phyloP scores from a whole-genome alignment of 2,329 filamentous ascomycete species.

The Fusarium nisikadoi region DNA sequence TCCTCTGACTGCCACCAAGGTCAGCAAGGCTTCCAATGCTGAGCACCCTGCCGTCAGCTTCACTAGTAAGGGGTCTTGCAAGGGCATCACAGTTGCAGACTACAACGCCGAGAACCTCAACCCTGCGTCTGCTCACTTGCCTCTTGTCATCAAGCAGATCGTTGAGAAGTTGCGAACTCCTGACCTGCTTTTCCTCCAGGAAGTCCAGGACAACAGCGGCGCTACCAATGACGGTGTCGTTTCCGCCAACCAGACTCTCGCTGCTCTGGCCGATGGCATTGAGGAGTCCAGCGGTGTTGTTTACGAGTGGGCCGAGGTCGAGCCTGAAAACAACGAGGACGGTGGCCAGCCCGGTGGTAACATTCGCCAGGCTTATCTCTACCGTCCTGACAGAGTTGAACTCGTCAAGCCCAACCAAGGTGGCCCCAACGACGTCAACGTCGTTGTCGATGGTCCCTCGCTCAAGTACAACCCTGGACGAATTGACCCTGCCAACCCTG shows the following conservation, averaged over 20 bases:
- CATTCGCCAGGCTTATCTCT: slow-evolving; percentile 77
- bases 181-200: slow-evolving; percentile 75
- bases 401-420: slow-evolving; percentile 70
- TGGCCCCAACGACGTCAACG: slow-evolving; percentile 62
- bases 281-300: slow-evolving; percentile 57
- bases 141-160: slow-evolving; percentile 71
- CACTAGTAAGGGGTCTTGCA: slow-evolving; percentile 65
- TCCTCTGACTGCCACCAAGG: slow-evolving; percentile 66
- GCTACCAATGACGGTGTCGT: slow-evolving; percentile 67
- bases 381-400: slow-evolving; percentile 67
- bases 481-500: slow-evolving; percentile 70
- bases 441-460: slow-evolving; percentile 64
- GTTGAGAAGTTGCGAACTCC: slow-evolving; percentile 71
- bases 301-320: slow-evolving; percentile 70
- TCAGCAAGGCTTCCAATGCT: slow-evolving; percentile 57
- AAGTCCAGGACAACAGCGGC: slow-evolving; percentile 75
- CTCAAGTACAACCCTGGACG: slow-evolving; percentile 76
- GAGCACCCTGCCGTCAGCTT: slow-evolving; percentile 64
- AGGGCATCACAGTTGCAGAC: slow-evolving; percentile 69
- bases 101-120: slow-evolving; percentile 79
- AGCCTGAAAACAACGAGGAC: slow-evolving; percentile 68
- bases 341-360: slow-evolving; percentile 77
- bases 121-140: slow-evolving; percentile 65
- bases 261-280: slow-evolving; percentile 65
- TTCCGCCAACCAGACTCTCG: slow-evolving; percentile 67